These are phyloP conservation scores for Nelumbo lutea DNA, from an alignment of 164 flowering plant species.

Conservation along the genomic window DNA sequence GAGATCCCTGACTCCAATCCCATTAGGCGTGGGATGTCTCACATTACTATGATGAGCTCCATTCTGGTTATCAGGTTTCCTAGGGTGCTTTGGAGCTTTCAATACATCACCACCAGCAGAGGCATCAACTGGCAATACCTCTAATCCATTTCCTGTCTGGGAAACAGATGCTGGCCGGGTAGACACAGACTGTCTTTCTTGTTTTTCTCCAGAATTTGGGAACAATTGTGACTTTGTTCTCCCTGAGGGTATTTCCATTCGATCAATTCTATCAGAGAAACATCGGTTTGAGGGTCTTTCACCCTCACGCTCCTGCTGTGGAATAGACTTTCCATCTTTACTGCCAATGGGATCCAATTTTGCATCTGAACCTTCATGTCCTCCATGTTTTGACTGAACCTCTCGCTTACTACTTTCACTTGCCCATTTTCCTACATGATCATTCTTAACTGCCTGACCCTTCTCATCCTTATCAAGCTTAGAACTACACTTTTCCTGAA, in stretches of 20 bases:
- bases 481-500: constrained; percentile 28
- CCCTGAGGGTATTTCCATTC: constrained; percentile 24
- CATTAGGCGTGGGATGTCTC: constrained; percentile 42
- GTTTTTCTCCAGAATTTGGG: constrained; percentile 35
- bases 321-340: constrained; percentile 25
- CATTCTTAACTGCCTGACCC: constrained; percentile 30
- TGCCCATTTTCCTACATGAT: constrained; percentile 28
- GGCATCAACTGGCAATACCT: constrained; percentile 26
- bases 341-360: constrained; percentile 20
- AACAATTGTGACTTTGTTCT: constrained; percentile 32
- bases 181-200: constrained; percentile 21
- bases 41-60: constrained; percentile 25
- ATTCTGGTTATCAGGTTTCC: constrained; percentile 41
- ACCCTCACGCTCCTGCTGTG: constrained; percentile 24
- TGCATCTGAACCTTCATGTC: constrained; percentile 28
- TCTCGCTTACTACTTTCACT: constrained; percentile 36
- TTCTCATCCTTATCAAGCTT: constrained; percentile 34
- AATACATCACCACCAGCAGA: constrained; percentile 26
- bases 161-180: constrained; percentile 22
- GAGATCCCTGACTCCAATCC: constrained; percentile 35
- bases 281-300: constrained; percentile 35
- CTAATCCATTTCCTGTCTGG: constrained; percentile 37
- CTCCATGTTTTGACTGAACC: constrained; percentile 23
- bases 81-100: constrained; percentile 34
- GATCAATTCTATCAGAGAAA: constrained; percentile 33